These are phyloP conservation scores for Pyricularia sp. DNA, from an alignment of 2,329 filamentous ascomycete genomes.

Conservation along the genomic window DNA sequence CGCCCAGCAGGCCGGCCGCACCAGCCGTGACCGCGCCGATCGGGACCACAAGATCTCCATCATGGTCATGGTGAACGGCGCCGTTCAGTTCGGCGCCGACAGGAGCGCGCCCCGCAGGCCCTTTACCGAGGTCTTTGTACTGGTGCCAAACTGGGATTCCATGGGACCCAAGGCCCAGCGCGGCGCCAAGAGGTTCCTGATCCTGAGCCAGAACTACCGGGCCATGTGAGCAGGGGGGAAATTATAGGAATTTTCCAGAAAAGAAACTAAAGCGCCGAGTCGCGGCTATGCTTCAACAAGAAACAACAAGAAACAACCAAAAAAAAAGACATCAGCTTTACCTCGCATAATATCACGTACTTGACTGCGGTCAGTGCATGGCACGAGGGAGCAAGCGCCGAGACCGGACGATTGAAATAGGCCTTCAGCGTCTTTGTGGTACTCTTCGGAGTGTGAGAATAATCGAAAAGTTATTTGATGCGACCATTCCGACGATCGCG, in stretches of 20 bases:
- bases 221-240: constrained; percentile 27
- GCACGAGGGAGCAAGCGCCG: not conserved
- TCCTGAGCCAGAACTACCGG: constrained; percentile 66
- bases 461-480: not conserved
- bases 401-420: not conserved
- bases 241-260: not conserved
- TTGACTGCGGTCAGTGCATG: not conserved
- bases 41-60: constrained; percentile 59
- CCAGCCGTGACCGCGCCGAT: constrained; percentile 4
- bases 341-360: not conserved
- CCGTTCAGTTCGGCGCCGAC: constrained; percentile 57
- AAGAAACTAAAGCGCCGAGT: not conserved
- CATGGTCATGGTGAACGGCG: constrained; percentile 64
- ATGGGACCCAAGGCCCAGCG: constrained; percentile 42
- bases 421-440: not conserved
- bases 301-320: not conserved
- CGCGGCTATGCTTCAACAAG: not conserved
- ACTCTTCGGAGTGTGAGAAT: not conserved
- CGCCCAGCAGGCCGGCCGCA: constrained; percentile 13
- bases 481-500: not conserved
- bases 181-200: constrained; percentile 50
- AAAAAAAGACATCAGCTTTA: not conserved
- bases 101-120: constrained; percentile 54
- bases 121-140: constrained; percentile 73
- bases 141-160: constrained; percentile 66